phyloP scores from a whole-genome alignment of 768 basidiomycete genomes.

The Rhizopogon salebrosus region DNA sequence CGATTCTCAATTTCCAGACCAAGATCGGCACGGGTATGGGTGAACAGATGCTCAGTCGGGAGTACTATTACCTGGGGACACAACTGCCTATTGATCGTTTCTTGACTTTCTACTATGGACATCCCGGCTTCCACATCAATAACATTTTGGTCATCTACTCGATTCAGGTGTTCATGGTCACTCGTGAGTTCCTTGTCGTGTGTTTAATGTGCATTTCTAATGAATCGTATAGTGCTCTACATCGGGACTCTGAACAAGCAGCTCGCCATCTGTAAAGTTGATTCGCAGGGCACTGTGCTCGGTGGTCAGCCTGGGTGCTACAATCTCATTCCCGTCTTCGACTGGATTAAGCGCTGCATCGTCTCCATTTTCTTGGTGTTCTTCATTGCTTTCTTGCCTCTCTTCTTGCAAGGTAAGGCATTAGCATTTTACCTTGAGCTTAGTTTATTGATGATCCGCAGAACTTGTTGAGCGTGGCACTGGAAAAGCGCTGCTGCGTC shows the following conservation, averaged over 20 bases:
- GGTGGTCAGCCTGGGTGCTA: conserved; percentile 82
- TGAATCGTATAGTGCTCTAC: conserved; percentile 61
- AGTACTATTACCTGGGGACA: conserved; percentile 98
- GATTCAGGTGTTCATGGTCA: conserved; percentile 96
- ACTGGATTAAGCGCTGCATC: conserved; percentile 97
- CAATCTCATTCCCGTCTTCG: conserved; percentile 93
- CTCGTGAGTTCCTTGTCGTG: conserved; percentile 48
- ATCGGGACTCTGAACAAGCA: conserved; percentile 96
- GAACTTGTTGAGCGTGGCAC: conserved; percentile 97
- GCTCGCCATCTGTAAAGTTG: conserved; percentile 81
- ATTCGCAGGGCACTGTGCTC: conserved; percentile 73
- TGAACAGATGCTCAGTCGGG: conserved; percentile 98
- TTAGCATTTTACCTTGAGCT: conserved; percentile 1
- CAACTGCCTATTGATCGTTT: conserved; percentile 98
- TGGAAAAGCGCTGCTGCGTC: conserved; percentile 87
- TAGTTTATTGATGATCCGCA: conserved; percentile 22
- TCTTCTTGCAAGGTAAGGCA: conserved; percentile 91
- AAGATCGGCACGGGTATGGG: conserved; percentile 99
- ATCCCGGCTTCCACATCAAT: conserved; percentile 99
- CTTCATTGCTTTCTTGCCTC: conserved; percentile 93
- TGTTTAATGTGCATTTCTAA: conserved; percentile 4
- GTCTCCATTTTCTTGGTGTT: conserved; percentile 98
- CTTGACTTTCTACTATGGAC: conserved; percentile 98
- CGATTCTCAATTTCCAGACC: conserved; percentile 99
- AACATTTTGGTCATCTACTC: conserved; percentile 99